A percentile compares a stretch with the other conserved stretches of the same genome.
These are phyloP conservation scores for Trametes meyenii DNA, from an alignment of 768 basidiomycete genomes.

Conservation along the genomic window DNA sequence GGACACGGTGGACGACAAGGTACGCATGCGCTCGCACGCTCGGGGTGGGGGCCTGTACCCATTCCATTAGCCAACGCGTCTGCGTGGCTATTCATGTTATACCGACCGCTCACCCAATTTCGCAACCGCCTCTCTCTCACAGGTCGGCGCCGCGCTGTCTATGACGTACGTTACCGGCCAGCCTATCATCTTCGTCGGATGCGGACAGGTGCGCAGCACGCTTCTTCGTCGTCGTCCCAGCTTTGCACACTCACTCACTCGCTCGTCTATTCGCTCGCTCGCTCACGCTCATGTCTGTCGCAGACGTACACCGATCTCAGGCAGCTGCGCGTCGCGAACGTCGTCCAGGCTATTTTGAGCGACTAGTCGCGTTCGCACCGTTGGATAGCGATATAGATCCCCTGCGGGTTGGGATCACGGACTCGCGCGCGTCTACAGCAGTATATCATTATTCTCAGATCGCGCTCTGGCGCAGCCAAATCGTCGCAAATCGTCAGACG, in stretches of 20 bases:
- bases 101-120: not conserved
- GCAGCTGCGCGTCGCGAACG: constrained; percentile 87
- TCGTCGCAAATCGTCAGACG: no score
- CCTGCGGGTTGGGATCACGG: no score
- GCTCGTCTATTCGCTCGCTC: not conserved
- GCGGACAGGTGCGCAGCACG: constrained; percentile 75
- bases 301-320: constrained; percentile 97
- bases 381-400: no score
- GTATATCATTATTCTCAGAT: no score
- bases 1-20: constrained; percentile 98
- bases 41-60: no score
- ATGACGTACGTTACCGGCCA: constrained; percentile 99
- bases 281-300: not conserved
- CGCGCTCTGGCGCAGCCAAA: no score
- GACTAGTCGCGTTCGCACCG: constrained; percentile 49
- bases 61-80: not conserved
- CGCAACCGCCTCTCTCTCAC: not conserved
- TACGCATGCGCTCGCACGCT: no score
- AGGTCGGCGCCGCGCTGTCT: constrained; percentile 97
- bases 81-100: not conserved
- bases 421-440: no score
- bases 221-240: not conserved
- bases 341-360: constrained; percentile 89
- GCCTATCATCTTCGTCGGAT: constrained; percentile 97
- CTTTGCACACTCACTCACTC: not conserved